Conservation (phyloP, 2,329 filamentous ascomycete species). For the Arthrobotrys sphaeroides region DNA sequence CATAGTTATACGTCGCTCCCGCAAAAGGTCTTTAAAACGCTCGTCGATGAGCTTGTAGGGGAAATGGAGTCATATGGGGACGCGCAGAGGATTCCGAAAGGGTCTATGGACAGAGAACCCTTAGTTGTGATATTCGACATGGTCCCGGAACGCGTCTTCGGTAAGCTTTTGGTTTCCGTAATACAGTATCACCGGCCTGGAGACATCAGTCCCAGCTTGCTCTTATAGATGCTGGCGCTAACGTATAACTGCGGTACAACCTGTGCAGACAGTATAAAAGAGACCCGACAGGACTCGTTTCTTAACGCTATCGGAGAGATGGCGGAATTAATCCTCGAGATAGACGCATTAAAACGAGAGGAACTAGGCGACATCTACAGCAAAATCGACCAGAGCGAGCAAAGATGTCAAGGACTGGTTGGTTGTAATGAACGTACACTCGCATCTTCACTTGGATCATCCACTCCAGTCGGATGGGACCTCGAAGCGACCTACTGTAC, state of each 20-base stretch:
- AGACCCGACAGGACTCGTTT: neutral
- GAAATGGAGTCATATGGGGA: constrained; percentile 9
- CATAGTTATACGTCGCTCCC: neutral
- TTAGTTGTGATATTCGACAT: constrained; percentile 19
- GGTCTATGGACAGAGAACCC: neutral
- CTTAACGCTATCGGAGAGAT: neutral
- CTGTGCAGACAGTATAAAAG: constrained; percentile 17
- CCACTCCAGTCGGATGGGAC: neutral
- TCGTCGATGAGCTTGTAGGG: constrained; percentile 44
- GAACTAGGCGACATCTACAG: neutral
- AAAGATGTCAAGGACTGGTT: neutral
- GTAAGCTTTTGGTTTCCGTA: too few relatives aligned
- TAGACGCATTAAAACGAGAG: constrained; percentile 3
- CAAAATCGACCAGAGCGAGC: neutral
- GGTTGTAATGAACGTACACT: constrained; percentile 11
- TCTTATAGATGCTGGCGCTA: too few relatives aligned
- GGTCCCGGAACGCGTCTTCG: constrained; percentile 11
- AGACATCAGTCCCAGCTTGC: too few relatives aligned
- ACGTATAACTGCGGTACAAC: too few relatives aligned
- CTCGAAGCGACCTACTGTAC: constrained; percentile 20
- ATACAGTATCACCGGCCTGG: too few relatives aligned
- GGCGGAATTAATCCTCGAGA: neutral
- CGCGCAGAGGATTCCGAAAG: constrained; percentile 7
- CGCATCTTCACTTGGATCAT: constrained; percentile 3
- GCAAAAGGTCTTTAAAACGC: constrained; percentile 3